A percentile compares a stretch with the other conserved stretches of the same genome.
phyloP scores from a whole-genome alignment of 768 basidiomycete species.

The Boletus pseudo-olivaceus region DNA sequence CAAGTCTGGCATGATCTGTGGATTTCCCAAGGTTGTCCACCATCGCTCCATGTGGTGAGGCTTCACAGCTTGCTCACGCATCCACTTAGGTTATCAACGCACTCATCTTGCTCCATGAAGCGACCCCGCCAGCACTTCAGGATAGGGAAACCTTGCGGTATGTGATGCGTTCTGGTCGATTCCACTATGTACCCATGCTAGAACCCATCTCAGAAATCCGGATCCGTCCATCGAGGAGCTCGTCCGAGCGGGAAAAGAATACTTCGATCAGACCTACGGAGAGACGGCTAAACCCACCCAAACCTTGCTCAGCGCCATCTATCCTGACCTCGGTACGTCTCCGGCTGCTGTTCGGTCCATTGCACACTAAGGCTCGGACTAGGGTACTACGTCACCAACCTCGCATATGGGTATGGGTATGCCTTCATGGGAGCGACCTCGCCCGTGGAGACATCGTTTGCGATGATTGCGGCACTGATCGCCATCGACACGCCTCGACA shows the following conservation, averaged over 20 bases:
- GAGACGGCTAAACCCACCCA: conserved; percentile 50
- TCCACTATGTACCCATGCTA: not conserved
- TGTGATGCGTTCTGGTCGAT: conserved; percentile 1
- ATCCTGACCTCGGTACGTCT: conserved; percentile 61
- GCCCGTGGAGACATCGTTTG: conserved; percentile 54
- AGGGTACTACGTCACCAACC: conserved; percentile 53
- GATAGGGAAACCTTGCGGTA: conserved; percentile 50
- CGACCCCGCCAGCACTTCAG: conserved; percentile 48
- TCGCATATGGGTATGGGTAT: conserved; percentile 59
- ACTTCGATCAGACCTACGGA: conserved; percentile 53
- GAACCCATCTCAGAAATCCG: conserved; percentile 35
- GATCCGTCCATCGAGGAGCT: conserved; percentile 42
- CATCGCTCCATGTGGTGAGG: not conserved
- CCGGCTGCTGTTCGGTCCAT: not conserved
- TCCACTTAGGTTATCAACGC: conserved; percentile 46
- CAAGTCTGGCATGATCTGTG: conserved; percentile 55
- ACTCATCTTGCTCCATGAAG: conserved; percentile 47
- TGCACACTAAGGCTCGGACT: not conserved
- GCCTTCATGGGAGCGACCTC: conserved; percentile 45
- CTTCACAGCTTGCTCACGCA: not conserved
- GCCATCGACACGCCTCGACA: conserved; percentile 60
- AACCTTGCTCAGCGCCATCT: conserved; percentile 44
- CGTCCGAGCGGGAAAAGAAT: conserved; percentile 37
- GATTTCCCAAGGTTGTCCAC: conserved; percentile 50
- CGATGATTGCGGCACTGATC: conserved; percentile 59